Percentiles rank a stretch among this genome's conserved stretches.
Conservation (phyloP, 805 yeast genomes). For the Sugiyamaella chiloensis region DNA sequence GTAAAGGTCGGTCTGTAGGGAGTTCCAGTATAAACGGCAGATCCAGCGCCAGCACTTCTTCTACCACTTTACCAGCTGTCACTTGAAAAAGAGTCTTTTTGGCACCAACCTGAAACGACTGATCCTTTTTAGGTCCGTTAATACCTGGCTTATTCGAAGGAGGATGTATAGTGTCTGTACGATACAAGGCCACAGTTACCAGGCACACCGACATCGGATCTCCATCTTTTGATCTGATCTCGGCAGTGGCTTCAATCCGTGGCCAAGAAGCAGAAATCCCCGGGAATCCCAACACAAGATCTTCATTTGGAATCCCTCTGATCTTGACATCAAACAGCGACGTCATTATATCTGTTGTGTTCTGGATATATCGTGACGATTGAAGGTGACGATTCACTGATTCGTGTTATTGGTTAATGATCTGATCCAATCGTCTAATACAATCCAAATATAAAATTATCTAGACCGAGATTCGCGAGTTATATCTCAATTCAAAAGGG, state of each 20-base stretch:
- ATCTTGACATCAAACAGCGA: constrained; percentile 27
- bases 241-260: constrained; percentile 38
- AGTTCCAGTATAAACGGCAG: constrained; percentile 38
- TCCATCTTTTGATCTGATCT: constrained; percentile 33
- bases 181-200: constrained; percentile 36
- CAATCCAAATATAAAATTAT: too few relatives aligned
- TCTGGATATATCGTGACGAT: too few relatives aligned
- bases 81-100: constrained; percentile 27
- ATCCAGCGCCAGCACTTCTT: constrained; percentile 34
- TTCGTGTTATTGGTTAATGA: too few relatives aligned
- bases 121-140: constrained; percentile 32
- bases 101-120: constrained; percentile 36
- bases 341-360: constrained; percentile 17
- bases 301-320: constrained; percentile 39
- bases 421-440: too few relatives aligned
- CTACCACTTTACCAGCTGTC: constrained; percentile 21
- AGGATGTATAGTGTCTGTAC: constrained; percentile 37
- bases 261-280: constrained; percentile 44
- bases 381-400: too few relatives aligned
- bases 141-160: constrained; percentile 35
- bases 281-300: constrained; percentile 41
- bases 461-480: too few relatives aligned
- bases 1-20: constrained; percentile 33
- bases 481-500: too few relatives aligned
- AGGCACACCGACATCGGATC: constrained; percentile 26